Evolutionary conservation across 2,329 filamentous ascomycete species (phyloP).

Genomic region (Trichophyton benhamiae): DNA sequence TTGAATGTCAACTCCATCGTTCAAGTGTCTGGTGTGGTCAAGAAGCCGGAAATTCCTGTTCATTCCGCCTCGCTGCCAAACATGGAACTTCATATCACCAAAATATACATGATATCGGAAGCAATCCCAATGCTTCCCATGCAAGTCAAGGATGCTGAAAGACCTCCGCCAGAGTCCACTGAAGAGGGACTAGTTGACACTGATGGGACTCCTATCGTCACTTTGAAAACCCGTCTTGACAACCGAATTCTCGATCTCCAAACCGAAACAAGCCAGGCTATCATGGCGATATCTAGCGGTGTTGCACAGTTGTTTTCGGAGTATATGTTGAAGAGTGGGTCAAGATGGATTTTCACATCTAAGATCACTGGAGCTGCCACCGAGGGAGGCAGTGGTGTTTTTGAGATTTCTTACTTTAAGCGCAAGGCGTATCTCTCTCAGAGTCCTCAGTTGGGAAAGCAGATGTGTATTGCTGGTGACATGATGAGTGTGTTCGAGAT

Average conservation of each 20-base stretch:
- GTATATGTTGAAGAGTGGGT: conserved; percentile 63
- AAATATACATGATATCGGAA: conserved; percentile 64
- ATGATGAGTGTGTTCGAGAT: conserved; percentile 54
- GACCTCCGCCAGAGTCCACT: conserved; percentile 32
- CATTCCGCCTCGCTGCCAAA: conserved; percentile 72
- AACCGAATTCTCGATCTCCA: conserved; percentile 90
- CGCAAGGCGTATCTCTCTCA: conserved; percentile 59
- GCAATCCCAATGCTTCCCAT: conserved; percentile 50
- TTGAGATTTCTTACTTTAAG: conserved; percentile 80
- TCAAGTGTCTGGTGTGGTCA: conserved; percentile 64
- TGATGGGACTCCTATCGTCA: conserved; percentile 55
- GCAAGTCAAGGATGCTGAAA: conserved; percentile 43
- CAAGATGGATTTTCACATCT: conserved; percentile 77
- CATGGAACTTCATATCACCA: conserved; percentile 77
- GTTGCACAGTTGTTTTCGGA: conserved; percentile 61
- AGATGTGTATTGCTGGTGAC: conserved; percentile 54
- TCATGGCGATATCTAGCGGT: conserved; percentile 57
- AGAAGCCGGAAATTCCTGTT: conserved; percentile 74
- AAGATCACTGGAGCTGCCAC: conserved; percentile 81
- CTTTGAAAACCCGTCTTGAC: conserved; percentile 72
- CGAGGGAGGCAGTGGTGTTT: conserved; percentile 87
- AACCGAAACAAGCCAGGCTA: conserved; percentile 79
- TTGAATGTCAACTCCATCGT: conserved; percentile 73
- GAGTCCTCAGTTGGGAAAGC: conserved; percentile 55
- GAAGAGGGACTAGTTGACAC: conserved; percentile 41